Percentiles rank a stretch among this genome's conserved stretches.
Conservation (phyloP, 768 basidiomycete genomes). For the Kwoniella dendrophila region DNA sequence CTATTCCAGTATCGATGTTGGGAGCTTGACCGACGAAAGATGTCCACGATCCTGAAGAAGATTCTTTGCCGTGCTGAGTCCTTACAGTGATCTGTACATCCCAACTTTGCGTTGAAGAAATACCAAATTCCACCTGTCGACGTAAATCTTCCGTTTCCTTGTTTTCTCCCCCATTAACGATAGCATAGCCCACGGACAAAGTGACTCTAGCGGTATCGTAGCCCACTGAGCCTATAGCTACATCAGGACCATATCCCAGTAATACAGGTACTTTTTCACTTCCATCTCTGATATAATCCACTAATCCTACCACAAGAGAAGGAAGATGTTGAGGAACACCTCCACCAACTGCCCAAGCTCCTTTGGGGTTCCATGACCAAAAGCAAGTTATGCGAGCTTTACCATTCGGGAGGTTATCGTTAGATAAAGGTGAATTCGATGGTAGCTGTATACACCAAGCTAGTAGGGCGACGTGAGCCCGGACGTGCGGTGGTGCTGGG, state of each 20-base stretch:
- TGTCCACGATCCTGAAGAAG: slow-evolving; percentile 38
- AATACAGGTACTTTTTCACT: slow-evolving; percentile 75
- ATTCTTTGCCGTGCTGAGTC: slow-evolving; percentile 47
- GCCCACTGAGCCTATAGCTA: slow-evolving; percentile 73
- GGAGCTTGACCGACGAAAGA: slow-evolving; percentile 47
- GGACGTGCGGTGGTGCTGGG: slow-evolving; percentile 87
- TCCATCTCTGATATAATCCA: slow-evolving; percentile 77
- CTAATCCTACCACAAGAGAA: slow-evolving; percentile 77
- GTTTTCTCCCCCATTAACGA: slow-evolving; percentile 68
- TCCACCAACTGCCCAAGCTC: slow-evolving; percentile 78
- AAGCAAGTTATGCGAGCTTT: slow-evolving; percentile 76
- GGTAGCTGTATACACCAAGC: slow-evolving; percentile 86
- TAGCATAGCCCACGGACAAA: slow-evolving; percentile 77
- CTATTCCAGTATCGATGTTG: slow-evolving; percentile 54
- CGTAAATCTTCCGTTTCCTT: slow-evolving; percentile 63
- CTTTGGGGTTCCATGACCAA: slow-evolving; percentile 91
- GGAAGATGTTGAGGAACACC: slow-evolving; percentile 76
- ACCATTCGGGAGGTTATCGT: slow-evolving; percentile 50
- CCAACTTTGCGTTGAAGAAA: slow-evolving; percentile 79
- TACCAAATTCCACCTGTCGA: slow-evolving; percentile 75
- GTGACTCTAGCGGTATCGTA: slow-evolving; percentile 84
- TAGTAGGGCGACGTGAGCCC: slow-evolving; percentile 82
- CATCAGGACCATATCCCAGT: slow-evolving; percentile 75
- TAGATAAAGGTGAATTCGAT: slow-evolving; percentile 49
- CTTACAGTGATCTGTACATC: slow-evolving; percentile 71